These are phyloP conservation scores for Pichia sp. DNA, from an alignment of 1,139 yeast genomes.

Conservation along the genomic window DNA sequence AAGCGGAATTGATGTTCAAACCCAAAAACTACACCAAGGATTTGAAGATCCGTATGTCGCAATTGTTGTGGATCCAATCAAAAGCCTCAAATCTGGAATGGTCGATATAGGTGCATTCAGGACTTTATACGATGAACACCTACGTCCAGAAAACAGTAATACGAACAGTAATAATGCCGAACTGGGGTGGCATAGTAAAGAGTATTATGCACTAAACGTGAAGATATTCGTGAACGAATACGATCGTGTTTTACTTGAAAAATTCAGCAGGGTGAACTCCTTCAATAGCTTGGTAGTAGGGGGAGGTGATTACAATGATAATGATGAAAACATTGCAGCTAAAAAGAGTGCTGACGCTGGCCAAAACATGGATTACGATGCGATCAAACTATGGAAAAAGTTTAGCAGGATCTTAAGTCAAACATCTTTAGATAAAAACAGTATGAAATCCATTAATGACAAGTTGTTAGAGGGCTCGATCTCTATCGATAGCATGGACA, in stretches of 20 bases:
- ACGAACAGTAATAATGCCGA: constrained; percentile 35
- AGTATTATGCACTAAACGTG: constrained; percentile 67
- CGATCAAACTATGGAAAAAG: constrained; percentile 8
- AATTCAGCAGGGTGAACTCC: background rate
- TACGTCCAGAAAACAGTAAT: constrained; percentile 24
- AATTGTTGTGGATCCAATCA: constrained; percentile 78
- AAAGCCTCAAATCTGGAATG: constrained; percentile 57
- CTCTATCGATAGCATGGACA: background rate
- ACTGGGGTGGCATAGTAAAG: constrained; percentile 66
- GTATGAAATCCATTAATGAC: background rate
- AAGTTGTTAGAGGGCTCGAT: background rate
- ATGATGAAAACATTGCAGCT: background rate
- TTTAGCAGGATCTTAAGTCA: background rate
- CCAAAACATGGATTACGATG: constrained; percentile 1
- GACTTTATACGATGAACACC: constrained; percentile 41
- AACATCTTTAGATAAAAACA: background rate
- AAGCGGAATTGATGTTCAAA: constrained; percentile 84
- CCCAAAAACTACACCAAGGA: constrained; percentile 78
- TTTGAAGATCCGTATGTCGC: constrained; percentile 92
- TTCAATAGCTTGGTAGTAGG: background rate
- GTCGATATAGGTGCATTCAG: constrained; percentile 92
- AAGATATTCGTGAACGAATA: constrained; percentile 52
- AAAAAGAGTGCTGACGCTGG: background rate
- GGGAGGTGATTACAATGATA: background rate
- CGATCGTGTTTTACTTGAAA: constrained; percentile 20